Conservation (phyloP, 768 basidiomycete genomes). For the Pleurotus cornucopiae region DNA sequence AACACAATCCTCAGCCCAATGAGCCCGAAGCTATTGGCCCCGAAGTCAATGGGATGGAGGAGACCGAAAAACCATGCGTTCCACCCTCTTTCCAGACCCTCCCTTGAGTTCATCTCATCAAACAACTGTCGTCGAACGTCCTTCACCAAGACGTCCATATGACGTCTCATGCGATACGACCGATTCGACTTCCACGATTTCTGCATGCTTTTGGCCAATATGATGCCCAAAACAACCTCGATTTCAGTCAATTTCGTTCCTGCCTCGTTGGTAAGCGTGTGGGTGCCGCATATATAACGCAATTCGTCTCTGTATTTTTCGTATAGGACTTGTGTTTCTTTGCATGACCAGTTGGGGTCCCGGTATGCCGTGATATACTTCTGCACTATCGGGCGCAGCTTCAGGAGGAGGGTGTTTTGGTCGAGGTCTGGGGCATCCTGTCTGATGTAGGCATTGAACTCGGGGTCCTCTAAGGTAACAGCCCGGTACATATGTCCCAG, state of each 20-base stretch:
- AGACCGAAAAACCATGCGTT: conserved; percentile 58
- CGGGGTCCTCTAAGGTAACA: conserved; percentile 41
- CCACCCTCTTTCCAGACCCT: conserved; percentile 54
- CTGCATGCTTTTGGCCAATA: conserved; percentile 66
- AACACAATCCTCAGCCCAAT: conserved; percentile 58
- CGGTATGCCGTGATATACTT: conserved; percentile 18
- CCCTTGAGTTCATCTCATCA: conserved; percentile 24
- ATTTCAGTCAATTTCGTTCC: conserved; percentile 60
- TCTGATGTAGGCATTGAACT: conserved; percentile 15
- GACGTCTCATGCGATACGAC: conserved; percentile 58
- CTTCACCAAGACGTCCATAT: conserved; percentile 45
- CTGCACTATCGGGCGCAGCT: conserved; percentile 26
- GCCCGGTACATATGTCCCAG: conserved; percentile 70
- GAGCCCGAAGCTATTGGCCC: conserved; percentile 64
- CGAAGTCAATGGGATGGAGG: conserved; percentile 35
- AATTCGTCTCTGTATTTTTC: conserved; percentile 59
- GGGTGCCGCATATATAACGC: conserved; percentile 64
- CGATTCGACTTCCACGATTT: conserved; percentile 55
- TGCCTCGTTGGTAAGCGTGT: conserved; percentile 55
- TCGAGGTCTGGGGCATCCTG: conserved; percentile 32
- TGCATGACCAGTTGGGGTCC: conserved; percentile 19
- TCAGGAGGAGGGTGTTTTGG: conserved; percentile 6
- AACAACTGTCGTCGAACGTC: conserved; percentile 41
- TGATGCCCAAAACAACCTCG: conserved; percentile 72
- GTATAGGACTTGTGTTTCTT: conserved; percentile 37